Evolutionary conservation across 768 basidiomycete genomes (phyloP).

Genomic region (Boletus speciosus): DNA sequence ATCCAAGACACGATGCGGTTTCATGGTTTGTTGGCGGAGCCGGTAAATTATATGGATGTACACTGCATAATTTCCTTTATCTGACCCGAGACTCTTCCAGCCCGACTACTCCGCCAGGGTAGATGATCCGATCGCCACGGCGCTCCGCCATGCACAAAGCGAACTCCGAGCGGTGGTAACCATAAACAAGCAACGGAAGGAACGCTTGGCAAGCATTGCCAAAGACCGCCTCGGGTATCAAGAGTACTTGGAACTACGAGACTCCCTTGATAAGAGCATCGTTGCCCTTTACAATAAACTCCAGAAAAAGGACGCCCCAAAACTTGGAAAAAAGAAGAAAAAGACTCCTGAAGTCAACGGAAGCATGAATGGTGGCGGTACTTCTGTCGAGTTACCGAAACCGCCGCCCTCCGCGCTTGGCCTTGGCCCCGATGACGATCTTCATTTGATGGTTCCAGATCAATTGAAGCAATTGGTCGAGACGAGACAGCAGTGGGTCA

Average conservation of each 20-base stretch:
- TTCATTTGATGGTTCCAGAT: slow-evolving; percentile 59
- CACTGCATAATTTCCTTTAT: slow-evolving; percentile 8
- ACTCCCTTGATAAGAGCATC: slow-evolving; percentile 85
- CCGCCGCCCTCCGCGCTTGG: slow-evolving; percentile 73
- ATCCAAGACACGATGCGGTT: slow-evolving; percentile 74
- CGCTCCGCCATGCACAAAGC: slow-evolving; percentile 83
- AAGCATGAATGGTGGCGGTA: slow-evolving; percentile 31
- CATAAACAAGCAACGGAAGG: slow-evolving; percentile 80
- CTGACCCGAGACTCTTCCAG: slow-evolving; percentile 36
- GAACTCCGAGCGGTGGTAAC: slow-evolving; percentile 74
- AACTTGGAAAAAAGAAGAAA: slow-evolving; percentile 72
- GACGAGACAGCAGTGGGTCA: slow-evolving; percentile 76
- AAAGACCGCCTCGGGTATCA: slow-evolving; percentile 87
- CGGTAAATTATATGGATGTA: slow-evolving; percentile 49
- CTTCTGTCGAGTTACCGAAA: slow-evolving; percentile 39
- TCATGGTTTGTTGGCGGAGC: slow-evolving; percentile 64
- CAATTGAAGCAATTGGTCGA: slow-evolving; percentile 69
- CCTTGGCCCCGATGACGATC: slow-evolving; percentile 64
- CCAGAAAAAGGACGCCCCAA: slow-evolving; percentile 77
- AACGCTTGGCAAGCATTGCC: slow-evolving; percentile 68
- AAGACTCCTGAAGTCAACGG: slow-evolving; percentile 41
- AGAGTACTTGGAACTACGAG: slow-evolving; percentile 83
- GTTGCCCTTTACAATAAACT: slow-evolving; percentile 69
- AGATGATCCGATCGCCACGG: slow-evolving; percentile 92
- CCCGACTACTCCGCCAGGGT: slow-evolving; percentile 75